These are phyloP conservation scores for Chlorophyllum brunneum DNA, from an alignment of 768 basidiomycete species.

Conservation along the genomic window DNA sequence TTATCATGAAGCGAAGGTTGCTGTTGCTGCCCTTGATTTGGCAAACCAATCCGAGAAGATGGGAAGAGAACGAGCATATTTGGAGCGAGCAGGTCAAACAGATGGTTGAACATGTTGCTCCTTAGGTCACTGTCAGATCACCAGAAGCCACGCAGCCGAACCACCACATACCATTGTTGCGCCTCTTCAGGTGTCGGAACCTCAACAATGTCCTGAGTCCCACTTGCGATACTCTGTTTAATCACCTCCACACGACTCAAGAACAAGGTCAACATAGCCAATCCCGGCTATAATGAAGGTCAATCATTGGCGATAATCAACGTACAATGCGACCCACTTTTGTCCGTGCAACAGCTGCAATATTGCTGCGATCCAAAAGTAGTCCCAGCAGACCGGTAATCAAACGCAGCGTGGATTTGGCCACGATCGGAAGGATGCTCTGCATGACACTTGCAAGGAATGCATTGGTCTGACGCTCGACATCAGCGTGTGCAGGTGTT, in stretches of 20 bases:
- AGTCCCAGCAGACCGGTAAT: slow-evolving; percentile 85
- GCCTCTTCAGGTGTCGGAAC: slow-evolving; percentile 68
- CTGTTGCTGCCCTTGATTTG: slow-evolving; percentile 29
- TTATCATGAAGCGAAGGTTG: slow-evolving; percentile 48
- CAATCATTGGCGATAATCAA: neutral
- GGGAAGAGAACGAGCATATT: slow-evolving; percentile 85
- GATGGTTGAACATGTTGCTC: slow-evolving; percentile 84
- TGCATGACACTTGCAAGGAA: slow-evolving; percentile 86
- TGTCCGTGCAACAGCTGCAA: slow-evolving; percentile 69
- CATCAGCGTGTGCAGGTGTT: slow-evolving; percentile 56
- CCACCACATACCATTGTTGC: slow-evolving; percentile 62
- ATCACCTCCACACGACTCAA: slow-evolving; percentile 91
- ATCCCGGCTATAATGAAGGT: slow-evolving; percentile 62
- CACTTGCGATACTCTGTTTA: slow-evolving; percentile 60
- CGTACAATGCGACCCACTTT: slow-evolving; percentile 50
- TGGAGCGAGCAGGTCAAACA: slow-evolving; percentile 77
- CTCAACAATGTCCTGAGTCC: slow-evolving; percentile 48
- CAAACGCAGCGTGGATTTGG: slow-evolving; percentile 73
- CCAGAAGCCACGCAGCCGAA: neutral
- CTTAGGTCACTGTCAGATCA: slow-evolving; percentile 34
- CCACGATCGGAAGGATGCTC: slow-evolving; percentile 79
- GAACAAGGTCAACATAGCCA: slow-evolving; percentile 87
- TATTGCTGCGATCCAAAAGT: slow-evolving; percentile 73
- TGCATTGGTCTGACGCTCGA: slow-evolving; percentile 86
- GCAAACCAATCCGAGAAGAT: slow-evolving; percentile 62